Base-by-base conservation (phyloP, 768 basidiomycete genomes). In the Gautieria morchelliformis region DNA sequence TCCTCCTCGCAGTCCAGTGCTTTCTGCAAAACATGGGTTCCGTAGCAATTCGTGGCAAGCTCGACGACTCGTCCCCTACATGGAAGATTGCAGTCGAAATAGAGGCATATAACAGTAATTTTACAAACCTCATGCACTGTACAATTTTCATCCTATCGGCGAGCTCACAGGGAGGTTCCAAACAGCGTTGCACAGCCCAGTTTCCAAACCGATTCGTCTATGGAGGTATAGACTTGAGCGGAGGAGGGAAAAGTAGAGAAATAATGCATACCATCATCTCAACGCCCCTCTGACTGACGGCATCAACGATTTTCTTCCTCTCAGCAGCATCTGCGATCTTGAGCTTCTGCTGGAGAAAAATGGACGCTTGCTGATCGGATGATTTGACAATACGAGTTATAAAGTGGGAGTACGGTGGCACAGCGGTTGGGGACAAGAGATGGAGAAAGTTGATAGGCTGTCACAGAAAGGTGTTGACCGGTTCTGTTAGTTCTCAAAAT, bases 1-100 rank as follows among this genome's bases (percentile, higher is more conserved):
- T 92, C 90, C 69, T 93, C 90, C 62, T 93, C 90, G 64, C 90
- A 93, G 64, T 93, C 90, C 35, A 92, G 80, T 19, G 89, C 90
- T 68, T 93, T 92, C 66, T 93, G 89, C 1, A 93, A 76, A 39
- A 92, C 89, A 64, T 93, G 89, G 48, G 89, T 92, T 4, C 89
- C 90, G 63, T 92, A 92, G 64, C 89, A 92, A 61, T 92, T 92
- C 12, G 85, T 90, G 0, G 90, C 88, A 37, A 93, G 80, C 30
- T 93, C 89, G 12, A 92, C 90, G 53, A 93, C 81, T 24, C 86
- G 83, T 6, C 89, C 86, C 52, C 89, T 91, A 58, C 17, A n/a
- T 1, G 37, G 22, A 27, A 7, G 15, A 30, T 37, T 12, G 41
- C 40, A 49, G 32, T 27, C 19, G 37, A 7, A 24, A 9, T 10